phyloP scores from a whole-genome alignment of 2,329 filamentous ascomycete species.

The Aspergillus terreus region DNA sequence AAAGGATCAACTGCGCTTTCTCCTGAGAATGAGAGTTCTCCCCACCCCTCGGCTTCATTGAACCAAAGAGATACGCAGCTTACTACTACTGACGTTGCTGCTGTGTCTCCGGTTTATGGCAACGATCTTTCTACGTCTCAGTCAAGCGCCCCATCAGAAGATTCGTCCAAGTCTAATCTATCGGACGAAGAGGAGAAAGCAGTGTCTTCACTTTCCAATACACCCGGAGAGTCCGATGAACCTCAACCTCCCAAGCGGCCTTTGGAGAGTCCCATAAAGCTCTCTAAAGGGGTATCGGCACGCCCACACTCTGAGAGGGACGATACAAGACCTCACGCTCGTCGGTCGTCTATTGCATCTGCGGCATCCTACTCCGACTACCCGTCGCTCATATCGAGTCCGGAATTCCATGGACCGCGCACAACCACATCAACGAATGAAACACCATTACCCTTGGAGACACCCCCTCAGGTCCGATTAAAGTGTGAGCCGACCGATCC shows the following conservation, averaged over 20 bases:
- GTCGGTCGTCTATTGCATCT: conserved; percentile 28
- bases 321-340: conserved; percentile 13
- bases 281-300: conserved; percentile 22
- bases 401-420: conserved; percentile 22
- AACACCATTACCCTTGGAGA: conserved; percentile 21
- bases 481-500: conserved; percentile 15
- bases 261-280: conserved; percentile 32
- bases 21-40: too few relatives aligned
- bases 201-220: neutral
- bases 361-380: conserved; percentile 29
- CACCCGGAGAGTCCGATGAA: conserved; percentile 7
- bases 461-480: conserved; percentile 20
- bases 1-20: too few relatives aligned
- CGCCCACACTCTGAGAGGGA: conserved; percentile 20
- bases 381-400: conserved; percentile 29
- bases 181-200: conserved; percentile 2
- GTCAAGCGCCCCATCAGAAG: neutral
- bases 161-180: neutral
- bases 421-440: conserved; percentile 25
- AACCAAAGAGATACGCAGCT: neutral
- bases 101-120: neutral
- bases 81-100: neutral
- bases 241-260: conserved; percentile 18
- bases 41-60: too few relatives aligned
- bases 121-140: neutral